A percentile compares a stretch with the other conserved stretches of the same genome.
phyloP scores from a whole-genome alignment of 176 grass and related monocot genomes.

The Panicum miliaceum region DNA sequence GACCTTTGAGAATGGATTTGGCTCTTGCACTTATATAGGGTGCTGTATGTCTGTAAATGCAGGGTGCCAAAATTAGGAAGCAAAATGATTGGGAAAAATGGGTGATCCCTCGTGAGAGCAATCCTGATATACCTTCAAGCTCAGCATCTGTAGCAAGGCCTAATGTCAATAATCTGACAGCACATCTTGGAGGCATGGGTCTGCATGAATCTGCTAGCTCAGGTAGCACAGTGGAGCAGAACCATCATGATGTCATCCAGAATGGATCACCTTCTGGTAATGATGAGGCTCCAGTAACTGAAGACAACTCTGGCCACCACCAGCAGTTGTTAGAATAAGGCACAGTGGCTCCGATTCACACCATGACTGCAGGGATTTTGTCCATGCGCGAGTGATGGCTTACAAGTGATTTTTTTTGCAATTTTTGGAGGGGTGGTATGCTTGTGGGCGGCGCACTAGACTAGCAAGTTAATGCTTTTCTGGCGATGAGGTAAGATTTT shows the following conservation, averaged over 20 bases:
- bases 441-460: slow-evolving; percentile 38
- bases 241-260: slow-evolving; percentile 23
- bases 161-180: slow-evolving; percentile 46
- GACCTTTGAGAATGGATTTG: neutral
- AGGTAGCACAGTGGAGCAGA: neutral
- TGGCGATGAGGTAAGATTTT: slow-evolving; percentile 40
- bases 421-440: slow-evolving; percentile 48
- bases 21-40: neutral
- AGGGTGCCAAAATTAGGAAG: slow-evolving; percentile 64
- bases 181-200: slow-evolving; percentile 37
- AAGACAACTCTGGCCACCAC: slow-evolving; percentile 24
- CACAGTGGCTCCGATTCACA: slow-evolving; percentile 23
- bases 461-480: slow-evolving; percentile 46
- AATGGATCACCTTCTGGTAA: slow-evolving; percentile 48
- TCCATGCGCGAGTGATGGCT: slow-evolving; percentile 41
- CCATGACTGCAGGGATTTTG: slow-evolving; percentile 57
- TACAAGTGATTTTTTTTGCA: slow-evolving; percentile 35
- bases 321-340: slow-evolving; percentile 5
- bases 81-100: slow-evolving; percentile 62
- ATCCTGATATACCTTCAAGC: slow-evolving; percentile 30
- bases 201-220: slow-evolving; percentile 40
- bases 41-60: slow-evolving; percentile 23
- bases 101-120: slow-evolving; percentile 47
- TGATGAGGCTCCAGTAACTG: slow-evolving; percentile 35
- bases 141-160: slow-evolving; percentile 26